A percentile compares a stretch with the other conserved stretches of the same genome.
These are phyloP conservation scores for Pestalotiopsis sp. DNA, from an alignment of 2,329 filamentous ascomycete species.

Conservation along the genomic window DNA sequence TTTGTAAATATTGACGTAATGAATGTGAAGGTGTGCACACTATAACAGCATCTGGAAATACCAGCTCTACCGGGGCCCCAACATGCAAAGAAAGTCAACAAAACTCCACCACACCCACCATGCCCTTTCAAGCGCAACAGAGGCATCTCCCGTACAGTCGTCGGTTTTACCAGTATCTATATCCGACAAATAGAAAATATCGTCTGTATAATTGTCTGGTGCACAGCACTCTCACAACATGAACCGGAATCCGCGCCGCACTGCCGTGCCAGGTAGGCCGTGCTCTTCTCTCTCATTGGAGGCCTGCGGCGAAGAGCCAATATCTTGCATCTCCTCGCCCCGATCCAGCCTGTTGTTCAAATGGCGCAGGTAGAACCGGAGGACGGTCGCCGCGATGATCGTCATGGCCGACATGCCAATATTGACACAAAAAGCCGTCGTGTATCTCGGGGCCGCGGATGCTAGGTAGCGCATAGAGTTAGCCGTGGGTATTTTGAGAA, in stretches of 20 bases:
- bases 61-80: too few relatives aligned
- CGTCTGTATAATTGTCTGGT: background rate
- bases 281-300: conserved; percentile 2
- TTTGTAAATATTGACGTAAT: background rate
- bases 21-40: background rate
- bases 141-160: background rate
- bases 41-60: background rate
- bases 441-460: conserved; percentile 8
- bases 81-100: too few relatives aligned
- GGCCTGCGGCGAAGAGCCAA: background rate
- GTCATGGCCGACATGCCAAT: conserved; percentile 11
- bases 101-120: too few relatives aligned
- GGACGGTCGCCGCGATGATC: background rate
- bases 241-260: conserved; percentile 5
- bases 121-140: background rate
- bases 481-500: background rate
- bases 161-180: background rate
- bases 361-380: background rate
- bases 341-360: conserved; percentile 4
- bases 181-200: background rate
- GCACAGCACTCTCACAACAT: background rate
- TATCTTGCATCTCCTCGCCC: background rate
- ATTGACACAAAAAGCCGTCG: conserved; percentile 6
- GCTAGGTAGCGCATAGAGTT: background rate
- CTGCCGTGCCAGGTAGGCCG: conserved; percentile 1